These are phyloP conservation scores for Boletus pseudopeckii DNA, from an alignment of 768 basidiomycete species.

Conservation along the genomic window DNA sequence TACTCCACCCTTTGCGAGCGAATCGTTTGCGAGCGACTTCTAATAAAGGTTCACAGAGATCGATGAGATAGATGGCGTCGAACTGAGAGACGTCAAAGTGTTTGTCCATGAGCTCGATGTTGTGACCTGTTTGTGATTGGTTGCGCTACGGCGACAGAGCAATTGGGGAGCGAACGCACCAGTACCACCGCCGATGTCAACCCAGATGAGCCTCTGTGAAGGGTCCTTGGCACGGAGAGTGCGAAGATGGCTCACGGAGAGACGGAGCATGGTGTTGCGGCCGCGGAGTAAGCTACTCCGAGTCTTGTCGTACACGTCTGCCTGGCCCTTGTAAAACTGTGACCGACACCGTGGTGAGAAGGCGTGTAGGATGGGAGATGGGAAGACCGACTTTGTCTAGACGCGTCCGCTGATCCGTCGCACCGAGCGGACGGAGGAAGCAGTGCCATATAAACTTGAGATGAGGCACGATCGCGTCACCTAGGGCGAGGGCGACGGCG, in stretches of 20 bases:
- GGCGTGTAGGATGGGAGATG: background rate
- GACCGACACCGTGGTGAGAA: background rate
- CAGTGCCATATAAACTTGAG: slow-evolving; percentile 50
- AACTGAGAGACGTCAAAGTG: slow-evolving; percentile 55
- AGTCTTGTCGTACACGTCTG: slow-evolving; percentile 70
- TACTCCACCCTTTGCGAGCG: slow-evolving; percentile 63
- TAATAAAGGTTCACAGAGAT: slow-evolving; percentile 69
- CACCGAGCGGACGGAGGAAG: slow-evolving; percentile 42
- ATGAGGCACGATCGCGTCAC: slow-evolving; percentile 34
- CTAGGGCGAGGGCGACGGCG: slow-evolving; percentile 20
- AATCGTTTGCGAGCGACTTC: slow-evolving; percentile 70
- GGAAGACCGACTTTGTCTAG: slow-evolving; percentile 38
- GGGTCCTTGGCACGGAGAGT: slow-evolving; percentile 40
- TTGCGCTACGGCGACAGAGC: background rate
- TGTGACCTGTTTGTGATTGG: slow-evolving; percentile 36
- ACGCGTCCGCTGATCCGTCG: slow-evolving; percentile 40
- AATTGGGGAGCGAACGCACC: slow-evolving; percentile 29
- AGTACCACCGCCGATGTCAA: slow-evolving; percentile 78
- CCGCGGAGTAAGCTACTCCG: slow-evolving; percentile 60
- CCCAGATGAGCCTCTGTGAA: slow-evolving; percentile 59
- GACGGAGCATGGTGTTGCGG: slow-evolving; percentile 65
- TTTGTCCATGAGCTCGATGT: slow-evolving; percentile 70
- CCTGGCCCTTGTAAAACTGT: slow-evolving; percentile 66
- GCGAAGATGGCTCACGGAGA: slow-evolving; percentile 61
- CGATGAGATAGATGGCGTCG: slow-evolving; percentile 68